Base-by-base conservation (phyloP, 75 land plant genomes). In the Sequoia sempervirens region DNA sequence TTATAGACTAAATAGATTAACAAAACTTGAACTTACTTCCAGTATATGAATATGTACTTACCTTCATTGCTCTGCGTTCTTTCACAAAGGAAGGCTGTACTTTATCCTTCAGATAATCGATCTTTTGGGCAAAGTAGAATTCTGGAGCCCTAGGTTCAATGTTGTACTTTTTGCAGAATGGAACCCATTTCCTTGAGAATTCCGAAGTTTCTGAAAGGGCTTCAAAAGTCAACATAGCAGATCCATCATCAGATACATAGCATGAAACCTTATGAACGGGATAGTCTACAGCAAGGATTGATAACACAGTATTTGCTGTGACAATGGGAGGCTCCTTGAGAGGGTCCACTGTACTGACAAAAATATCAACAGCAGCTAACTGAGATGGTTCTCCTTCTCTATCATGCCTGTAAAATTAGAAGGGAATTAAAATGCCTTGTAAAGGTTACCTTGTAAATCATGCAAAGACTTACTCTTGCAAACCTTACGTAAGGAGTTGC, bases 171-270 rank as follows among this genome's bases (percentile, higher is more conserved):
- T 92, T 92, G 68, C 93, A 94, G 83, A 94, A 94, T 26, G 95
- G 95, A 9, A 94, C 93, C 96, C 96, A 94, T 36, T 88, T 94
- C 56, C 92, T 88, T 36, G 92, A 88, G 89, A 94, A 94, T 68
- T 92, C 88, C 54, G 90, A 92, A 54, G 92, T 94, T 84, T 94
- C 92, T 20, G 93, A 89, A 26, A 96, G 87, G 10, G 93, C 90
- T 82, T 94, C 96, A 91, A 96, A 93, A 50, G 94, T 93, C 13
- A 96, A 87, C 94, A 96, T 93, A 12, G 93, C 90, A 61, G 98
- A 93, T 40, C 96, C 98, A 92, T 96, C 96, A 87, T 96, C 98
- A 69, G 94, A 96, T n/a, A 96, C 89, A 88, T 94, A 96, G 89
- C 98, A 92, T 32, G 96, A 86, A 75, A 94, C 89, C 79, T 92